A percentile compares a stretch with the other conserved stretches of the same genome.
phyloP scores from a whole-genome alignment of 192 early-diverging fungal species.

The Coemansia umbellata region DNA sequence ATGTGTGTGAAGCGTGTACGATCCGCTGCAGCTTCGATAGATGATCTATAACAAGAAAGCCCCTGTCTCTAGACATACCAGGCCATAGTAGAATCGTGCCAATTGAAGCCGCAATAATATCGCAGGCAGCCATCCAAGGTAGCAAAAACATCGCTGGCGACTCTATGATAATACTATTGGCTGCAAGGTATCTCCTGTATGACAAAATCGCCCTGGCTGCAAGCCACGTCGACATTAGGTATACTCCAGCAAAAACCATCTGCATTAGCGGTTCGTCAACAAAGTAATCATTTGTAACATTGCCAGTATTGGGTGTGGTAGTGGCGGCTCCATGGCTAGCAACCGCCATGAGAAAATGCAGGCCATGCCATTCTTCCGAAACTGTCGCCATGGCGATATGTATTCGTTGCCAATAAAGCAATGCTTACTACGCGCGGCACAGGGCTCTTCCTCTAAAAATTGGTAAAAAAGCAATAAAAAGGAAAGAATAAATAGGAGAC shows the following conservation, averaged over 20 bases:
- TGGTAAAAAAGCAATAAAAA: no score
- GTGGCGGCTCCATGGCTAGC: not conserved
- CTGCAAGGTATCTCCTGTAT: conserved; percentile 21
- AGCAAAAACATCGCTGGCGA: conserved; percentile 30
- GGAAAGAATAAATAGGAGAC: no score
- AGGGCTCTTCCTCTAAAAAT: no score
- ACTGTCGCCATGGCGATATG: no score
- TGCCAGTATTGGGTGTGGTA: not conserved
- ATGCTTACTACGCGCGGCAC: no score
- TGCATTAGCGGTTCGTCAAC: conserved; percentile 4
- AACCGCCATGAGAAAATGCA: not conserved
- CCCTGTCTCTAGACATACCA: not conserved
- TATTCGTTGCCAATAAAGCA: no score
- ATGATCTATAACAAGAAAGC: not conserved
- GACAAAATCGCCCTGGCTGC: not conserved
- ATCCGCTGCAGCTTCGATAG: conserved; percentile 5
- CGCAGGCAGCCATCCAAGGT: conserved; percentile 26
- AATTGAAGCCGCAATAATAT: not conserved
- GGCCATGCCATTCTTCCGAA: not conserved
- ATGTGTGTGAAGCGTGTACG: conserved; percentile 21
- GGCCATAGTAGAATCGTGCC: not conserved
- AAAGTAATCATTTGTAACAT: not conserved
- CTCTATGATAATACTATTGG: conserved; percentile 12
- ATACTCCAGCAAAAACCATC: not conserved
- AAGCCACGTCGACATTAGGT: conserved; percentile 12